Percentiles rank a stretch among this genome's conserved stretches.
phyloP scores from a whole-genome alignment of 208 protist species.

The Entamoeba invadens region DNA sequence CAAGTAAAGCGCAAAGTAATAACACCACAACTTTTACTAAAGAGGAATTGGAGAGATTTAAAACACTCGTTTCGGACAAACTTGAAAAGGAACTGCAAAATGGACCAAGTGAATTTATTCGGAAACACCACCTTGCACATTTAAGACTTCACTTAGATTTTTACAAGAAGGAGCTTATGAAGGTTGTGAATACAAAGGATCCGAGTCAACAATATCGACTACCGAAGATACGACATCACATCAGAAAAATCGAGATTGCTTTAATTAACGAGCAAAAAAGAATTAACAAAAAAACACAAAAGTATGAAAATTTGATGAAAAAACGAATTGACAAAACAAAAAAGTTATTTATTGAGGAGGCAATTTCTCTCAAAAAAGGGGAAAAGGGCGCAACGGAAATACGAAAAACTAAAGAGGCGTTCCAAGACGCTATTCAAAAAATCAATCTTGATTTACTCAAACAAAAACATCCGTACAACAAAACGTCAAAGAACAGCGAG shows the following conservation, averaged over 20 bases:
- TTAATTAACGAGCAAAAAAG: background rate
- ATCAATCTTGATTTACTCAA: background rate
- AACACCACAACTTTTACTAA: too few relatives aligned
- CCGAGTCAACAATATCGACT: background rate
- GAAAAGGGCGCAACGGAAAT: background rate
- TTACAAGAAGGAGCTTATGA: background rate
- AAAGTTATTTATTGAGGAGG: background rate
- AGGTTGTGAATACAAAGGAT: background rate
- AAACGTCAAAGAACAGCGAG: background rate
- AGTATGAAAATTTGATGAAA: background rate
- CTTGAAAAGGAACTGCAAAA: background rate
- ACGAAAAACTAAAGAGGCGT: background rate
- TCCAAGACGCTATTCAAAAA: background rate
- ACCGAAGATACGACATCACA: background rate
- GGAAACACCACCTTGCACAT: background rate
- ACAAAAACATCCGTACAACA: too few relatives aligned
- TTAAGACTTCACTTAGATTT: background rate
- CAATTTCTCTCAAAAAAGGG: background rate
- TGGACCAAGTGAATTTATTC: background rate
- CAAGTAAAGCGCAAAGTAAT: too few relatives aligned
- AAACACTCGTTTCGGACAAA: background rate
- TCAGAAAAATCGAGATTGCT: background rate
- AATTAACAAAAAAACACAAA: background rate
- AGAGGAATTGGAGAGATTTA: background rate
- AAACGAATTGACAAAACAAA: background rate